Conservation (phyloP, 1,284 basidiomycete genomes). For the Papiliotrema flavescens region DNA sequence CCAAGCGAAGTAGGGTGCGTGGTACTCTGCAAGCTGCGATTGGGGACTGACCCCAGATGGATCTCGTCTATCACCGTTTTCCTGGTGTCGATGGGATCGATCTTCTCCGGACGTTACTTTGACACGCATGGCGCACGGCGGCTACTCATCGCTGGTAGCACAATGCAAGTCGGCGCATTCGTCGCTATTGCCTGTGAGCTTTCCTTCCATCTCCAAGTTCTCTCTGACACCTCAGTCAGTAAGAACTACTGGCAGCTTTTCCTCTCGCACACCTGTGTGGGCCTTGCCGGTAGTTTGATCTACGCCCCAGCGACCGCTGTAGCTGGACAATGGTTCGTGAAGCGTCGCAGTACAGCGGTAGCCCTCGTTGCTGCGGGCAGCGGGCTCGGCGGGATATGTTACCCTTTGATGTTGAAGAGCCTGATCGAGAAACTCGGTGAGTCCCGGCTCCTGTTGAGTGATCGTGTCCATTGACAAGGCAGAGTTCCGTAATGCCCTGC, state of each 20-base stretch:
- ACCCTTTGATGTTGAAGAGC: constrained; percentile 40
- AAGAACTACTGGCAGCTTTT: constrained; percentile 46
- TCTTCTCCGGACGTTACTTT: constrained; percentile 41
- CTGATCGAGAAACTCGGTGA: constrained; percentile 31
- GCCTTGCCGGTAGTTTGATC: constrained; percentile 33
- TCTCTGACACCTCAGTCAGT: constrained; percentile 23
- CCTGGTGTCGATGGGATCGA: constrained; percentile 30
- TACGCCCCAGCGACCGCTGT: constrained; percentile 43
- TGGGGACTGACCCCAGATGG: constrained; percentile 26
- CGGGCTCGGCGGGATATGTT: constrained; percentile 42
- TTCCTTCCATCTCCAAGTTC: neutral
- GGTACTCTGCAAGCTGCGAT: neutral
- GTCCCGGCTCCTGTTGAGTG: constrained; percentile 7
- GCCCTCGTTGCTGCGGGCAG: constrained; percentile 40
- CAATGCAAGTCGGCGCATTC: constrained; percentile 22
- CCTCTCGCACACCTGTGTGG: constrained; percentile 38
- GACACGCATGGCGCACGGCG: constrained; percentile 38
- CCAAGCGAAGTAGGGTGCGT: constrained; percentile 39
- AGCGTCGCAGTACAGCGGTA: constrained; percentile 34
- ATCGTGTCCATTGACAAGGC: too few relatives aligned
- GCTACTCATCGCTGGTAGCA: constrained; percentile 26
- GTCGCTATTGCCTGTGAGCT: constrained; percentile 42
- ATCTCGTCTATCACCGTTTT: constrained; percentile 36
- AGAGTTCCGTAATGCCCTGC: constrained; percentile 30
- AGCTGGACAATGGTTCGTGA: constrained; percentile 44